A percentile compares a stretch with the other conserved stretches of the same genome.
These are phyloP conservation scores for Talaromyces piceae DNA, from an alignment of 2,329 filamentous ascomycete genomes.

Conservation along the genomic window DNA sequence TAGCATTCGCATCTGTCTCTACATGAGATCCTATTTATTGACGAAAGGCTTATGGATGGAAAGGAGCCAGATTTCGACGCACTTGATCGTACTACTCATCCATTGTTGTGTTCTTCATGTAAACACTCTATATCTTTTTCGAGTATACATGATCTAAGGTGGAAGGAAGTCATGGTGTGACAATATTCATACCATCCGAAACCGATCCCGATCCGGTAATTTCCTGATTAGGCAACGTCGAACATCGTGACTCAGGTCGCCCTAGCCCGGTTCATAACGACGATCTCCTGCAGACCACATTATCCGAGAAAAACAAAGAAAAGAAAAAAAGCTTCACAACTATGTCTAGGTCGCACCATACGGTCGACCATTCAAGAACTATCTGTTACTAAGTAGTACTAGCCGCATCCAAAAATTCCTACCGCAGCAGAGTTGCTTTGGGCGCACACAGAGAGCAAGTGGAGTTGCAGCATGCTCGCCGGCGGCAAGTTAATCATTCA, in stretches of 20 bases:
- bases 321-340: too few relatives aligned
- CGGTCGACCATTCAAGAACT: background rate
- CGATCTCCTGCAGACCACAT: background rate
- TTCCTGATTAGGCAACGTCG: background rate
- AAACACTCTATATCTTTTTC: too few relatives aligned
- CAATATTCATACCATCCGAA: background rate
- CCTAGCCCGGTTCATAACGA: background rate
- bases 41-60: too few relatives aligned
- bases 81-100: too few relatives aligned
- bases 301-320: background rate
- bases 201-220: background rate
- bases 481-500: too few relatives aligned
- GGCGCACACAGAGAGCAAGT: background rate
- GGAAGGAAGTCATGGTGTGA: background rate
- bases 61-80: too few relatives aligned
- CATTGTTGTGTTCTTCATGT: too few relatives aligned
- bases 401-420: background rate
- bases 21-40: too few relatives aligned
- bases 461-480: too few relatives aligned
- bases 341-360: too few relatives aligned
- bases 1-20: too few relatives aligned
- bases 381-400: background rate
- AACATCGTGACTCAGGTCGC: background rate
- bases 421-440: background rate
- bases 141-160: background rate